Evolutionary conservation across 2,329 filamentous ascomycete genomes (phyloP), one percentile per base, ranked within the genome.

Genomic region (Neonectria hederae): DNA sequence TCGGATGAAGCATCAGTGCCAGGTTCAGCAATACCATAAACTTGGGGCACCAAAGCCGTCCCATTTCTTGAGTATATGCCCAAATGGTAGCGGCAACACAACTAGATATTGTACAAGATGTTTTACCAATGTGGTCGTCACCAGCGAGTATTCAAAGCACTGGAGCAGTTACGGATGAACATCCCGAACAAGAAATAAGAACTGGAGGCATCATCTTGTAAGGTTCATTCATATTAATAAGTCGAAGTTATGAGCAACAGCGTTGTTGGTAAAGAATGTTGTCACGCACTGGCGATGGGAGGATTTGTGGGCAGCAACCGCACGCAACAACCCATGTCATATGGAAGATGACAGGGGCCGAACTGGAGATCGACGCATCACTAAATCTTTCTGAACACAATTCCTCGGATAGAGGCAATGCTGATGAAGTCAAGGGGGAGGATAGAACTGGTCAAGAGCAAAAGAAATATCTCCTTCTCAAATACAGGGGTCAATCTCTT

Each of bases 91-190:
- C 84, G 1, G 79, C 83, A 0, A 89, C 89, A 87, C 88, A 45
- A 88, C 77, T 19, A 88, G 76, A 72, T 89, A 91, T n/a, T 89
- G 79, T 5, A 87, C 83, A 4, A 92, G 77, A 65, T 91, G 91
- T 66, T 89, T 89, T 0, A 88, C 86, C 0, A 89, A 88, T 2
- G 88, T 88, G 0, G 86, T 87, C 0, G 88, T 90, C 0, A 87
- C 87, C 0, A 88, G 87, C 1, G 77, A 0, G 87, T 88, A 69
- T 85, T 87, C n/a, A 90, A 80, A 48, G 90, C 83, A 62, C 85
- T 86, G 73, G 91, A 91, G 0, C 86, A 84, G 1, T 86, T 88
- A 4, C 88, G 89, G 32, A 89, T 80, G 46, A 82, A 83, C 62
- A 87, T 75, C 8, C 87, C 87, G 40, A 89, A 82, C 46, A 89